Conservation (phyloP, 768 basidiomycete species). For the Xanthoconium stramineum region DNA sequence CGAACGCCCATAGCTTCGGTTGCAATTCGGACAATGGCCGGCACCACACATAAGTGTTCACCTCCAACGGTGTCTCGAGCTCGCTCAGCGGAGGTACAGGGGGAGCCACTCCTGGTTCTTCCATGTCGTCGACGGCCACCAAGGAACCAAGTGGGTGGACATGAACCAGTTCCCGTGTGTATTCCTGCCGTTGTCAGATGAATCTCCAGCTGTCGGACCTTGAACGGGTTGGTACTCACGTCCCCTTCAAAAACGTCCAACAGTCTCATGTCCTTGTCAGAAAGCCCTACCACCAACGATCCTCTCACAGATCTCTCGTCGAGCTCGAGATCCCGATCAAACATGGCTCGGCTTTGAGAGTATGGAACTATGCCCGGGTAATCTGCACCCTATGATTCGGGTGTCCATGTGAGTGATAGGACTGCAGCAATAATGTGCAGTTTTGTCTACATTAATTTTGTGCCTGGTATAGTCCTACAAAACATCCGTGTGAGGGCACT, state of each 20-base stretch:
- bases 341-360: conserved; percentile 43
- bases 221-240: conserved; percentile 39
- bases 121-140: conserved; percentile 27
- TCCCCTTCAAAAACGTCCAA: conserved; percentile 83
- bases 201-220: not conserved
- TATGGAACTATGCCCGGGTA: conserved; percentile 83
- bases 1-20: conserved; percentile 72
- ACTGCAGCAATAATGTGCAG: not conserved
- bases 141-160: conserved; percentile 55
- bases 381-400: conserved; percentile 50
- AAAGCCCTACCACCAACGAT: conserved; percentile 73
- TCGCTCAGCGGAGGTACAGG: conserved; percentile 38
- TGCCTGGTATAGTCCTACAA: conserved; percentile 77
- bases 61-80: conserved; percentile 38
- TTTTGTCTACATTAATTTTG: conserved; percentile 55
- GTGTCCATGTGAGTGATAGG: conserved; percentile 1
- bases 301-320: conserved; percentile 77
- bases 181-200: conserved; percentile 53
- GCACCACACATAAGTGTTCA: conserved; percentile 73
- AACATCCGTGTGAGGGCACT: not conserved
- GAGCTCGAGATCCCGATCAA: conserved; percentile 45
- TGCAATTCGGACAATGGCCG: conserved; percentile 42
- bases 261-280: conserved; percentile 53
- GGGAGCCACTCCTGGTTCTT: conserved; percentile 33
- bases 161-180: conserved; percentile 50